Conservation (phyloP, 2,329 filamentous ascomycete species). For the Gaeumannomyces sp. region DNA sequence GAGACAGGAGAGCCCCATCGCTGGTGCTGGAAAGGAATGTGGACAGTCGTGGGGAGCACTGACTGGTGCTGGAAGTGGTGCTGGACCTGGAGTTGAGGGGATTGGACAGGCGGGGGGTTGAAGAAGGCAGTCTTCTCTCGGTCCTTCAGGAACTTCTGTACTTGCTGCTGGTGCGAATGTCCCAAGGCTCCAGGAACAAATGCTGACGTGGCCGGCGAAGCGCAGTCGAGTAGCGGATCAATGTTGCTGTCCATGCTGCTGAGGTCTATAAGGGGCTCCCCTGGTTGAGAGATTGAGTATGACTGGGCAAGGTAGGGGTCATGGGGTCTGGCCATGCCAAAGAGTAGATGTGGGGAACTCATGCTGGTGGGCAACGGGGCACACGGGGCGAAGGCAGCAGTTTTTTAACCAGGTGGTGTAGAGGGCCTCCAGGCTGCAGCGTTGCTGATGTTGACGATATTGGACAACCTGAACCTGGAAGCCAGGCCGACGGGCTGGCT, state of each 20-base stretch:
- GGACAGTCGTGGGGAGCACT: slow-evolving; percentile 12
- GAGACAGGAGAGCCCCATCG: slow-evolving; percentile 32
- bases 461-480: no score
- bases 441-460: no score
- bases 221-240: slow-evolving; percentile 23
- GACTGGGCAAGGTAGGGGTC: not conserved
- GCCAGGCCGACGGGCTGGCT: no score
- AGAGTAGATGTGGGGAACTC: not conserved
- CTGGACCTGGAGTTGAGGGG: slow-evolving; percentile 10
- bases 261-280: not conserved
- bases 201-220: slow-evolving; percentile 11
- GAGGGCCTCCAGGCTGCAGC: no score
- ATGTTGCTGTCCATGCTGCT: slow-evolving; percentile 13
- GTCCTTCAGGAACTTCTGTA: slow-evolving; percentile 25
- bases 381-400: no score
- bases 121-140: slow-evolving; percentile 22
- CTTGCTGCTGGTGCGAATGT: slow-evolving; percentile 12
- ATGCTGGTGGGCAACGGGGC: no score
- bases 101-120: slow-evolving; percentile 17
- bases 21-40: slow-evolving; percentile 10
- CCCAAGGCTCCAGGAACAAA: slow-evolving; percentile 15
- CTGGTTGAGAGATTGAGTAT: not conserved
- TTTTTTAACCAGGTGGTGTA: no score
- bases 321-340: not conserved
- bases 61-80: slow-evolving; percentile 10